Base-by-base conservation (phyloP, 257 asterid species). In the Mentha longifolia region DNA sequence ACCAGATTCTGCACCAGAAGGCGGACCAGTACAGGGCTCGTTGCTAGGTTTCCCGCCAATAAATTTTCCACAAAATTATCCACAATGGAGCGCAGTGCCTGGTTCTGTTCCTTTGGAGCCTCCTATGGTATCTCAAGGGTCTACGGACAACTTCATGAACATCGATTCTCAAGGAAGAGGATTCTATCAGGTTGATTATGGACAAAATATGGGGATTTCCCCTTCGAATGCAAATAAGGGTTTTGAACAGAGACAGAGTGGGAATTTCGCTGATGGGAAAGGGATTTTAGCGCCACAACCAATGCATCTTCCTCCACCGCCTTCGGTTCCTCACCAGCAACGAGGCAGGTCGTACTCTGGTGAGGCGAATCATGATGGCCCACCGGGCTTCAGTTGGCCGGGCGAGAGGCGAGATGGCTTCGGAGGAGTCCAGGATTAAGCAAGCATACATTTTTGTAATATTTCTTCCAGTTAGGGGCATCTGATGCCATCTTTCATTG, bases 31-130 rank as follows among this genome's bases (percentile, higher is more conserved):
- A 62, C 97, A 91, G 76, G 93, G 89, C 55, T 77, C 91, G 3
- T 47, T 85, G 58, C 74, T 79, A 59, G 91, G 92, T 60, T 90
- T 85, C 86, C 84, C 87, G 0, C 90, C 83, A 31, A 69, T 82
- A 77, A 88, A 81, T 78, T 88, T 80, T 46, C 68, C 85, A n/a
- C 95, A 83, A 65, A 79, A 77, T 61, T 89, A 84, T 74, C 84
- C 97, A 67, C 96, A 81, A n/a, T 92, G 99, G 99, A 85, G 79
- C 60, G 37, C 85, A 85, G 87, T 79, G 31, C 95, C 86, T 2
- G 77, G 75, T 47, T 76, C 79, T 15, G 86, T 81, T 65, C 86
- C 86, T 41, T 69, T 90, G 56, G 96, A 90, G 58, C 78, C 87
- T 71, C 85, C 96, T 15, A 52, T 77, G 81, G 75, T 75, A 28